These are phyloP conservation scores for Alternaria gaisen DNA, from an alignment of 2,329 filamentous ascomycete genomes.

Conservation along the genomic window DNA sequence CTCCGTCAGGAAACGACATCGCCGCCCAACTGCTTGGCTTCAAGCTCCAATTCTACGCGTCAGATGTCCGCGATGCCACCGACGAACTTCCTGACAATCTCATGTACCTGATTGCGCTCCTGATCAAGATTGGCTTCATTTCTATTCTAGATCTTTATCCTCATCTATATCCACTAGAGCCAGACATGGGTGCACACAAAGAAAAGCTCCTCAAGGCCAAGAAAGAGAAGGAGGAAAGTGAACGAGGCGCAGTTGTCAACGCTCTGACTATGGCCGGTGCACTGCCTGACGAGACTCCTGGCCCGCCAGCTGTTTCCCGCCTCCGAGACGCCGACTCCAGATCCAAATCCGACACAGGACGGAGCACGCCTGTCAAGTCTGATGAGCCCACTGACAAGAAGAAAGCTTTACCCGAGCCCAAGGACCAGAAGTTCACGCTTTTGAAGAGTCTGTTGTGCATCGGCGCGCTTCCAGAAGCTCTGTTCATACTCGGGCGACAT, in stretches of 20 bases:
- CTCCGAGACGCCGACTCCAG: constrained; percentile 67
- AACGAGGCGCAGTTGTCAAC: constrained; percentile 75
- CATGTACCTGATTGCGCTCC: constrained; percentile 86
- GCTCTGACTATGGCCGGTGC: constrained; percentile 87
- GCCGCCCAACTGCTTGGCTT: constrained; percentile 96
- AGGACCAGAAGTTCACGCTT: constrained; percentile 87
- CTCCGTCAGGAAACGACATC: constrained; percentile 85
- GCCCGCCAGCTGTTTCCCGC: constrained; percentile 51
- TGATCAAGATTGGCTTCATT: constrained; percentile 97
- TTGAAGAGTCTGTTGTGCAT: constrained; percentile 88
- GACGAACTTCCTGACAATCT: constrained; percentile 91
- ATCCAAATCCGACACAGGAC: constrained; percentile 56
- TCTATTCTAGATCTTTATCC: constrained; percentile 90
- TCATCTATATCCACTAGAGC: constrained; percentile 86
- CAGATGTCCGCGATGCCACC: constrained; percentile 73
- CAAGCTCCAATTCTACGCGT: constrained; percentile 95
- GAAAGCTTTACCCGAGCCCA: constrained; percentile 72
- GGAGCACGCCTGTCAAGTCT: constrained; percentile 52
- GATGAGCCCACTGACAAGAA: constrained; percentile 54
- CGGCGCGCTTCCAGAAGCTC: constrained; percentile 88
- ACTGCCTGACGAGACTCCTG: constrained; percentile 80
- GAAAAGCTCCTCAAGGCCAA: constrained; percentile 72
- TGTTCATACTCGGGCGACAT: constrained; percentile 91
- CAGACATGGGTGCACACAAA: constrained; percentile 79
- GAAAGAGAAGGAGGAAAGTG: constrained; percentile 74